These are phyloP conservation scores for Yamagishiella unicocca DNA, from an alignment of 139 green algal genomes.

Conservation along the genomic window DNA sequence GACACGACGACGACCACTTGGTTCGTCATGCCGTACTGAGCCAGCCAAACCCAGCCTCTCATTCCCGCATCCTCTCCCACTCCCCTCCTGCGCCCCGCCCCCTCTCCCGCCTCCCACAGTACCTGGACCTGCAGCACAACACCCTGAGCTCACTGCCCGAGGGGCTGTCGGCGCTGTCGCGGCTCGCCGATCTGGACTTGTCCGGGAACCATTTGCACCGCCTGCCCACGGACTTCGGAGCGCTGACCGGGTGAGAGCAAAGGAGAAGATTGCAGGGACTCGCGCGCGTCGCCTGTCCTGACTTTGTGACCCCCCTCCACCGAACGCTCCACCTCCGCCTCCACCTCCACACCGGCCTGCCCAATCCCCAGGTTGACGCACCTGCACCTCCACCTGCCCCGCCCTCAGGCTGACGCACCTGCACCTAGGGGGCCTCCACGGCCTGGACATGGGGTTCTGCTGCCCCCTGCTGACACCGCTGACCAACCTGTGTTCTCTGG, in stretches of 20 bases:
- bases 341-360: not conserved
- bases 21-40: not conserved
- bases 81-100: not conserved
- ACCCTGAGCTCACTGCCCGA: not conserved
- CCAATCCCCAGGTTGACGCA: not conserved
- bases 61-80: not conserved
- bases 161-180: not conserved
- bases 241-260: slow-evolving; percentile 2
- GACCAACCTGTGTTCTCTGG: slow-evolving; percentile 29
- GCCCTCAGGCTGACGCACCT: slow-evolving; percentile 33
- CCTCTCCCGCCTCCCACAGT: not conserved
- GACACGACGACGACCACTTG: not conserved
- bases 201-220: not conserved
- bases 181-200: slow-evolving; percentile 40
- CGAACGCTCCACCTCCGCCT: no score
- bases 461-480: not conserved
- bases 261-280: not conserved
- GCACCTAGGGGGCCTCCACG: slow-evolving; percentile 14
- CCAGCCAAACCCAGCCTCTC: not conserved
- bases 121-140: slow-evolving; percentile 41
- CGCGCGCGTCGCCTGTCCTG: not conserved
- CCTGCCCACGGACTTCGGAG: slow-evolving; percentile 21
- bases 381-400: not conserved
- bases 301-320: not conserved
- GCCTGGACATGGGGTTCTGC: not conserved